Base-by-base conservation (phyloP, 305 asterid species). In the Lippia alba region DNA sequence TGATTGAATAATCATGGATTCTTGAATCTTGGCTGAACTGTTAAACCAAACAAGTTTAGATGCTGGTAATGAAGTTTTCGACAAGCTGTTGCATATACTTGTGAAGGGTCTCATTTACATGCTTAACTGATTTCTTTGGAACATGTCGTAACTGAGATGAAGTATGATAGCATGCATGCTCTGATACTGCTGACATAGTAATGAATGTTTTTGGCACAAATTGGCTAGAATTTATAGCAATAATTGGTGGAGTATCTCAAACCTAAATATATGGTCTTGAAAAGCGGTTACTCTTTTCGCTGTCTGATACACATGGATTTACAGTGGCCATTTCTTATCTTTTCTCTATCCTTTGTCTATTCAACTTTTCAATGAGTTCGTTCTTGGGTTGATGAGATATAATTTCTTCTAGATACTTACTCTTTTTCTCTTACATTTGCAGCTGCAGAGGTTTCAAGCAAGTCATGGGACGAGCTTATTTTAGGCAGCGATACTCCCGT, bases 391-490 rank as follows among this genome's bases (percentile, higher is more conserved):
- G 30, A 17, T 18, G 14, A 16, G 20, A 16, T 32, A 3, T 18
- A 6, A 79, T 65, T 30, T 60, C 57, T 17, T 73, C 56, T 55
- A 67, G 41, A 14, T 54, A 12, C 24, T 5, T 36, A 36, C 0
- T 36, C 6, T 44, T 67, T 53, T 54, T 30, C 49, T 59, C 71
- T 60, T 63, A 56, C 60, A 12, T 54, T 5, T 86, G 78, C 87
- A 94, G 97, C 89, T 78, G 68, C 78, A 36, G 78, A 66, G 7
- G 89, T 94, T 45, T 88, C 95, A 24, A 83, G 87, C 34, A 85
- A 81, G 60, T 88, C 99, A 24, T 89, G 96, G 96, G 86, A 89
- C 66, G 82, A 86, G 60, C 76, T 85, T 80, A 72, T 94, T 60
- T 61, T 85, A 66, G 66, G 69, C 55, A 90, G 95, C 20, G 89